Evolutionary conservation across 768 basidiomycete species (phyloP).

Genomic region (Boletus tylopilopsis): DNA sequence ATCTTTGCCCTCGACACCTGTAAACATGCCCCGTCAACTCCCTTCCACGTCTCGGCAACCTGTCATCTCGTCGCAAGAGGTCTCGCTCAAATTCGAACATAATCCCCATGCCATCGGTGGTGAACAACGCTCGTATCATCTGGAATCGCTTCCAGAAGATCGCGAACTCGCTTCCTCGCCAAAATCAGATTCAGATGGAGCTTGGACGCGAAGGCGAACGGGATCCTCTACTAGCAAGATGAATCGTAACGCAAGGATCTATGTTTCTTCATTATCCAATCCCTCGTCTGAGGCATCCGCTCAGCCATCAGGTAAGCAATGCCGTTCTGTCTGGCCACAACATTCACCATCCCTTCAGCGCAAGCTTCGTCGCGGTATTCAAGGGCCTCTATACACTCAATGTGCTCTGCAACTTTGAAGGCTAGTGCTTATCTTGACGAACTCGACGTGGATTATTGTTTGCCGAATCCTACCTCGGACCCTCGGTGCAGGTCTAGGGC

Average conservation of each 20-base stretch:
- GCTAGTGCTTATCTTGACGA: constrained; percentile 29
- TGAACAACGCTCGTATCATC: constrained; percentile 19
- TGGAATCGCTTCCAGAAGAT: constrained; percentile 53
- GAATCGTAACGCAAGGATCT: constrained; percentile 21
- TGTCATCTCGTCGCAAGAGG: constrained; percentile 22
- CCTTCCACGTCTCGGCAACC: constrained; percentile 19
- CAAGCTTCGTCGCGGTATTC: constrained; percentile 18
- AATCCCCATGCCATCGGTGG: constrained; percentile 19
- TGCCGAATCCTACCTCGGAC: constrained; percentile 21
- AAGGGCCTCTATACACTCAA: constrained; percentile 32
- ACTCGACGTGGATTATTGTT: constrained; percentile 27
- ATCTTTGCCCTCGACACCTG: constrained; percentile 26
- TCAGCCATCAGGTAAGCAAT: constrained; percentile 17
- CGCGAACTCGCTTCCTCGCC: constrained; percentile 34
- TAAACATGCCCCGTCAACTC: constrained; percentile 13
- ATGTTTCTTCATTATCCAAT: constrained; percentile 9
- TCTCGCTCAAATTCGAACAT: constrained; percentile 25
- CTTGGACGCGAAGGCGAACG: constrained; percentile 16
- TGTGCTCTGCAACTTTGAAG: constrained; percentile 24
- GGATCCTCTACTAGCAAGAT: constrained; percentile 10
- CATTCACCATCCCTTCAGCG: constrained; percentile 9
- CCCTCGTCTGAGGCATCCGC: constrained; percentile 5
- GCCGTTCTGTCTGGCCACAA: not conserved
- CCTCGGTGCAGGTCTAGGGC: constrained; percentile 23
- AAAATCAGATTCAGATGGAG: constrained; percentile 5